Conservation (phyloP, 495 filamentous ascomycete species). For the Aspergillus kassunensis region DNA sequence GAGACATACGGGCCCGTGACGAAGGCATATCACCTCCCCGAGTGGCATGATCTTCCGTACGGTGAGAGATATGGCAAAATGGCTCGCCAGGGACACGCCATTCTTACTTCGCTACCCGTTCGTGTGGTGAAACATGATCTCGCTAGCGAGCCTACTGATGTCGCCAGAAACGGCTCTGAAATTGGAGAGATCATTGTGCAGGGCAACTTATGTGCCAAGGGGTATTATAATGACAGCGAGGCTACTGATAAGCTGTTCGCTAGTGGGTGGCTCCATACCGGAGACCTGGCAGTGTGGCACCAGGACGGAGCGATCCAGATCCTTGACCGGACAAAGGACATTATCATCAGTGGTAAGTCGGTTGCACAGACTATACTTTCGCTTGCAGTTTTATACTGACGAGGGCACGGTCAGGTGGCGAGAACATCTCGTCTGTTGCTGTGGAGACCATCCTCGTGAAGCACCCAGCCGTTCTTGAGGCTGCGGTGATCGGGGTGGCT, state of each 20-base stretch:
- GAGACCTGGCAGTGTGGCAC: constrained; percentile 91
- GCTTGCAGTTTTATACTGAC: not conserved
- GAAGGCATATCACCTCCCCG: constrained; percentile 80
- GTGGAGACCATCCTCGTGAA: constrained; percentile 85
- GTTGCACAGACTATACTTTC: not conserved
- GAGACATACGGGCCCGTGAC: constrained; percentile 97
- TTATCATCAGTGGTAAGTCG: constrained; percentile 83
- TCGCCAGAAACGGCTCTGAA: constrained; percentile 75
- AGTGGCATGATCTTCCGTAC: constrained; percentile 66
- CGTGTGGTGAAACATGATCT: constrained; percentile 78
- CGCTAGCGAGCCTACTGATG: constrained; percentile 65
- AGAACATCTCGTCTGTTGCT: constrained; percentile 93
- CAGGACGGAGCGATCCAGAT: constrained; percentile 88
- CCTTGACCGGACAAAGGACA: constrained; percentile 90
- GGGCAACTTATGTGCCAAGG: constrained; percentile 89
- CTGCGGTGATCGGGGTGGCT: constrained; percentile 80
- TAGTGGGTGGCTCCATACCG: constrained; percentile 82
- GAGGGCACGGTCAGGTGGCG: constrained; percentile 86
- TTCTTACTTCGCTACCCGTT: constrained; percentile 79
- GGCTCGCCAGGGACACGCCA: constrained; percentile 91
- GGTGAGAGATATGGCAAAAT: constrained; percentile 78
- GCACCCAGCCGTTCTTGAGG: constrained; percentile 86
- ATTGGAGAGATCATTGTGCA: constrained; percentile 89
- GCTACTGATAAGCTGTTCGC: constrained; percentile 85
- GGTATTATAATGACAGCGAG: constrained; percentile 85